A percentile compares a stretch with the other conserved stretches of the same genome.
phyloP scores from a whole-genome alignment of 208 protist species.

The Acanthamoeba triangularis region DNA sequence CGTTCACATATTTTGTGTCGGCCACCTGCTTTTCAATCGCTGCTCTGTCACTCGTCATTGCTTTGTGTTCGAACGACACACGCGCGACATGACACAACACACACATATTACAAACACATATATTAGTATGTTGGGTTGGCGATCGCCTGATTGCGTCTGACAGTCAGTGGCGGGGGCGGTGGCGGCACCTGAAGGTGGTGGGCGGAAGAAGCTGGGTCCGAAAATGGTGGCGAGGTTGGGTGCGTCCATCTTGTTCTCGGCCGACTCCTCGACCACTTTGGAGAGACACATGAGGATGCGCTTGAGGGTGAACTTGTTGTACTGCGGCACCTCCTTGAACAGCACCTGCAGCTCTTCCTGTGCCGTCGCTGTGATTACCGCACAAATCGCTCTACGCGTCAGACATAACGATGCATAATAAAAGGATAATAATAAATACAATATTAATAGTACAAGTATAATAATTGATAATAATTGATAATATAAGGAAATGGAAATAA shows the following conservation, averaged over 20 bases:
- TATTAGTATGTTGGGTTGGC: background rate
- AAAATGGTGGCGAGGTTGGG: conserved; percentile 26
- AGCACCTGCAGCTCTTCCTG: background rate
- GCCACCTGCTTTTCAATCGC: conserved; percentile 16
- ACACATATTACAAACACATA: too few species aligned
- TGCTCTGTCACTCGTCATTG: background rate
- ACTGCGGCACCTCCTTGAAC: conserved; percentile 32
- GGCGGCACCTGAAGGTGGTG: background rate
- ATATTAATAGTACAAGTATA: background rate
- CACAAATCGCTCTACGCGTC: too few species aligned
- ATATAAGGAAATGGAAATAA: background rate
- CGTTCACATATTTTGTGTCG: background rate
- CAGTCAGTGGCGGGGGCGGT: background rate
- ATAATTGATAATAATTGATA: background rate
- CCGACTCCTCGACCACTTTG: conserved; percentile 11
- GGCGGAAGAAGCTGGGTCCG: conserved; percentile 18
- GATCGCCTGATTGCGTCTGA: background rate
- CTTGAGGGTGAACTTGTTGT: conserved; percentile 26
- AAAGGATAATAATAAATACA: background rate
- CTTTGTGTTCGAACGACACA: background rate
- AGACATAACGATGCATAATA: background rate
- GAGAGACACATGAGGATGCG: conserved; percentile 19
- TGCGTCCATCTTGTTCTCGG: conserved; percentile 29
- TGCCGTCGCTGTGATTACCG: background rate
- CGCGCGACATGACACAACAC: background rate